Evolutionary conservation across 2,329 filamentous ascomycete genomes (phyloP).

Genomic region (Ophiostoma fasciatum): DNA sequence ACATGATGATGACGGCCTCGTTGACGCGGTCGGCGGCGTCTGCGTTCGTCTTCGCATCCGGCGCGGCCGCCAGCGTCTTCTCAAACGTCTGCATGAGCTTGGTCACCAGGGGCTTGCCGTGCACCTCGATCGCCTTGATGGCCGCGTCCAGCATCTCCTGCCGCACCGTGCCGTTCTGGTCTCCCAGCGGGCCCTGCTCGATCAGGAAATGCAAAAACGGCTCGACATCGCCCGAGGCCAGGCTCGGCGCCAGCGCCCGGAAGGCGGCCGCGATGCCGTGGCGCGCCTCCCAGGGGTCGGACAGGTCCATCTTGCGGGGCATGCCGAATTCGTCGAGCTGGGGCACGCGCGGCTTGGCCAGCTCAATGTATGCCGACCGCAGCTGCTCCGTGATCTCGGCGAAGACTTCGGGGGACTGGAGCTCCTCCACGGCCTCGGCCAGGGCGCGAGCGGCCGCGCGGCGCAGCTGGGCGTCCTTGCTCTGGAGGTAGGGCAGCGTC

Average conservation of each 20-base stretch:
- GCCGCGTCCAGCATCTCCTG: conserved; percentile 87
- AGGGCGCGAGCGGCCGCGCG: conserved; percentile 71
- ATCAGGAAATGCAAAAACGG: conserved; percentile 76
- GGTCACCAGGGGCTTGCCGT: conserved; percentile 73
- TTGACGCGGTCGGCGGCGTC: conserved; percentile 80
- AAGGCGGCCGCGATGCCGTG: conserved; percentile 83
- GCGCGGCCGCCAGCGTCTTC: conserved; percentile 68
- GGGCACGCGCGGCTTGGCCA: conserved; percentile 69
- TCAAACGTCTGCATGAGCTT: conserved; percentile 88
- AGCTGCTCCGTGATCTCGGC: conserved; percentile 44
- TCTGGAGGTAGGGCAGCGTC: conserved; percentile 67
- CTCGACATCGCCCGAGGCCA: conserved; percentile 56
- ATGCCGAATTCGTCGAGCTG: conserved; percentile 89
- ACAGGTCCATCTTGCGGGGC: conserved; percentile 73
- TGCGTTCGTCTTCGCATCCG: conserved; percentile 66
- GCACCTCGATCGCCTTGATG: conserved; percentile 61
- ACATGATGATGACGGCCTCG: conserved; percentile 94
- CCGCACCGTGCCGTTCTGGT: conserved; percentile 62
- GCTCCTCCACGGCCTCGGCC: conserved; percentile 53
- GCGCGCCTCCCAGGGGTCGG: conserved; percentile 81
- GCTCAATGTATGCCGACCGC: conserved; percentile 56
- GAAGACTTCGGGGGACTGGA: conserved; percentile 38
- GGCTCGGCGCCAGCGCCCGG: conserved; percentile 59
- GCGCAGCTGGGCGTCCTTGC: conserved; percentile 66
- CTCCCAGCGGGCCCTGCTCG: conserved; percentile 71